Conservation (phyloP, 2,329 filamentous ascomycete species). For the Saccharata proteae region DNA sequence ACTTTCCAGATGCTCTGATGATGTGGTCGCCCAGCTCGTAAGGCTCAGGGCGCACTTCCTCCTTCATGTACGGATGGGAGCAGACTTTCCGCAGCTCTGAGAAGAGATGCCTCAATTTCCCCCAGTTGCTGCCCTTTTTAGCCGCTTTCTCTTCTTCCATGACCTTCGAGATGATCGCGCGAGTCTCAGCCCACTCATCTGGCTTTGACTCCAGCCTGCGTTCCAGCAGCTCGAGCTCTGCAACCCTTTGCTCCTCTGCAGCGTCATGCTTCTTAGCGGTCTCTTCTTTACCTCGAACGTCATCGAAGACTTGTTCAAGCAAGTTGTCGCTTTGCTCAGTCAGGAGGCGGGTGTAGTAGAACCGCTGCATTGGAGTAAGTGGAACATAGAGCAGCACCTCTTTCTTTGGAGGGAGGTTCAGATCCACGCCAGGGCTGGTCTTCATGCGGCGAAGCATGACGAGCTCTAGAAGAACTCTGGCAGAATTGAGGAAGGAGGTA, state of each 20-base stretch:
- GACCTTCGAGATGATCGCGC: conserved; percentile 96
- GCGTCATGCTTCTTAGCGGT: conserved; percentile 24
- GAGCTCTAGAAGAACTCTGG: conserved; percentile 40
- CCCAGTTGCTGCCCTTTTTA: conserved; percentile 28
- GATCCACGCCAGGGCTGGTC: conserved; percentile 39
- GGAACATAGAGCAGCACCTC: conserved; percentile 47
- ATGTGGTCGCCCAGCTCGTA: conserved; percentile 36
- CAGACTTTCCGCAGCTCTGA: conserved; percentile 46
- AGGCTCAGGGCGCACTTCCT: conserved; percentile 32
- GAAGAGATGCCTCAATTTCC: conserved; percentile 41
- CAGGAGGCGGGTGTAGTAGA: conserved; percentile 46
- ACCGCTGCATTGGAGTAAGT: conserved; percentile 44
- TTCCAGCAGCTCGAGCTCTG: conserved; percentile 19
- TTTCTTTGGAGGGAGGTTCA: conserved; percentile 44
- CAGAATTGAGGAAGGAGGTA: conserved; percentile 39
- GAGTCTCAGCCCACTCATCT: conserved; percentile 51
- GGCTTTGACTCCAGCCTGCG: no score
- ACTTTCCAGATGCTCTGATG: conserved; percentile 42
- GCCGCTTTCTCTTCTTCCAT: conserved; percentile 28
- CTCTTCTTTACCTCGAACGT: conserved; percentile 33
- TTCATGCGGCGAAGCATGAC: conserved; percentile 51
- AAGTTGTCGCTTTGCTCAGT: conserved; percentile 41
- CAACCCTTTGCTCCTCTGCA: conserved; percentile 23
- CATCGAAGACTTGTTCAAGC: conserved; percentile 41
- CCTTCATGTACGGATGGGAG: conserved; percentile 42